phyloP scores from a whole-genome alignment of 495 filamentous ascomycete species.

The Xylaria bambusicola region DNA sequence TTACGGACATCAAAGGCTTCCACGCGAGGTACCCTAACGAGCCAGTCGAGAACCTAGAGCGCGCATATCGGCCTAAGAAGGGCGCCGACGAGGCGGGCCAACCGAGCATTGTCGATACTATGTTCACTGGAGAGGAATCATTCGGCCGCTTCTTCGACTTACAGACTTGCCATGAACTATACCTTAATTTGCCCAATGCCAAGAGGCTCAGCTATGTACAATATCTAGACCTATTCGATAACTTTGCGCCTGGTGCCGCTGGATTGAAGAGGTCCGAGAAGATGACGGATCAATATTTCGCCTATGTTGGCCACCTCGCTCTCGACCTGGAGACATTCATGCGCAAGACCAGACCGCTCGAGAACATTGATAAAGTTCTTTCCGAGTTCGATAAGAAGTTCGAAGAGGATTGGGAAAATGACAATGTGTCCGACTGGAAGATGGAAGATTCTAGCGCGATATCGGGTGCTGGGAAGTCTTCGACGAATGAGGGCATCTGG shows the following conservation, averaged over 20 bases:
- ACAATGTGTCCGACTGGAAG: constrained; percentile 79
- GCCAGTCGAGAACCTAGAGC: constrained; percentile 91
- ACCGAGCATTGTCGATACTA: constrained; percentile 76
- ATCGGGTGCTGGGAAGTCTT: constrained; percentile 44
- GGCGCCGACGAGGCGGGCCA: constrained; percentile 60
- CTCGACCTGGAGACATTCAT: constrained; percentile 86
- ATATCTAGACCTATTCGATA: constrained; percentile 87
- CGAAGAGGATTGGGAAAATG: constrained; percentile 75
- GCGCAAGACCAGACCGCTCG: constrained; percentile 74
- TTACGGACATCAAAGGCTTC: constrained; percentile 78
- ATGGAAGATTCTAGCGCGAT: constrained; percentile 49
- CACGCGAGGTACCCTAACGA: constrained; percentile 92
- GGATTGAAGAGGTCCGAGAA: constrained; percentile 77
- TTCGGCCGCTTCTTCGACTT: constrained; percentile 91
- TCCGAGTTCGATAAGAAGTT: constrained; percentile 77
- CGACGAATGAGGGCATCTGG: constrained; percentile 74
- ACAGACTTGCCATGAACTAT: constrained; percentile 78
- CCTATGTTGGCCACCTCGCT: constrained; percentile 77
- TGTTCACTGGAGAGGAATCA: constrained; percentile 95
- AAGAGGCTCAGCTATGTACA: constrained; percentile 86
- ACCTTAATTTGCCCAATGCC: constrained; percentile 81
- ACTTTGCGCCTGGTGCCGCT: constrained; percentile 71
- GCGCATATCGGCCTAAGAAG: constrained; percentile 76
- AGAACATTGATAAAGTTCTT: constrained; percentile 80
- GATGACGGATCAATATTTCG: constrained; percentile 86